Evolutionary conservation across 441 rosid species (phyloP).

Genomic region (Pelargonium myrrhifolium): DNA sequence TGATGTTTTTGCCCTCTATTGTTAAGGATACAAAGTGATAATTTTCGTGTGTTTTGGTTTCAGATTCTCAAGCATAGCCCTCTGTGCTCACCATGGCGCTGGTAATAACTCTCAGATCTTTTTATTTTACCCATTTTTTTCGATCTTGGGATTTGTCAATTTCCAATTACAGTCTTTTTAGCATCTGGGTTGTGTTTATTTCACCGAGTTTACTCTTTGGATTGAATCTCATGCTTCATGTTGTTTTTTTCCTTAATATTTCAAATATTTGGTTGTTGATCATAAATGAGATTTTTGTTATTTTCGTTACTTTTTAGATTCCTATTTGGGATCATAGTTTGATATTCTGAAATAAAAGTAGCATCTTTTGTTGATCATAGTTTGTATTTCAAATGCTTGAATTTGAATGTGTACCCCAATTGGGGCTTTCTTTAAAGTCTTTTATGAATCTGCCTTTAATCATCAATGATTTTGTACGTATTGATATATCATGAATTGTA

Average conservation of each 20-base stretch:
- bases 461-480: too few relatives aligned
- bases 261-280: too few relatives aligned
- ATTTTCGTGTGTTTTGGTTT: not conserved
- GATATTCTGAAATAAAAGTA: not conserved
- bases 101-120: not conserved
- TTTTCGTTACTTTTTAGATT: not conserved
- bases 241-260: too few relatives aligned
- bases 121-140: not conserved
- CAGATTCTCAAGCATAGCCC: not conserved
- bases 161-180: not conserved
- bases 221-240: too few relatives aligned
- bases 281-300: not conserved
- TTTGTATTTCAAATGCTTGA: too few relatives aligned
- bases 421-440: too few relatives aligned
- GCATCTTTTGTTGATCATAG: too few relatives aligned
- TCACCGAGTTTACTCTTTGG: too few relatives aligned
- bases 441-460: too few relatives aligned
- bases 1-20: not conserved
- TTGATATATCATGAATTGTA: not conserved
- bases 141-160: not conserved
- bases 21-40: not conserved
- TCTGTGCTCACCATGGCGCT: not conserved
- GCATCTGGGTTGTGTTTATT: too few relatives aligned
- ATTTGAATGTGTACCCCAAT: too few relatives aligned
- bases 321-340: not conserved